A percentile compares a stretch with the other conserved stretches of the same genome.
Evolutionary conservation across 345 rosid species (phyloP).

Genomic region (Psidium friedrichsthalianum): DNA sequence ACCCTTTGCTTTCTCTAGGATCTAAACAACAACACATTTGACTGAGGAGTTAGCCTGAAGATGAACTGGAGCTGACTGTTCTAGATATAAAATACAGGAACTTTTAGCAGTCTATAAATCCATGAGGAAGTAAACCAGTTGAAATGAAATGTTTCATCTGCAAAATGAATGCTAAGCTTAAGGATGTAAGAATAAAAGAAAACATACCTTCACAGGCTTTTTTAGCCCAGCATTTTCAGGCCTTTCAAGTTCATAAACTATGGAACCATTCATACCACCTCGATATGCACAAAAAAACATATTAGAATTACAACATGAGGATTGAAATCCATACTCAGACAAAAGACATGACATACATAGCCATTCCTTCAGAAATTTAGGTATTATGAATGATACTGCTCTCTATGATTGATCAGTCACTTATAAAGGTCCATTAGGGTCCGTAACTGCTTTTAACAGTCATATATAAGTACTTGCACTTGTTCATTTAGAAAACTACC

Average conservation of each 20-base stretch:
- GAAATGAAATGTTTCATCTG: neutral
- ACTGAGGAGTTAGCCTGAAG: slow-evolving; percentile 19
- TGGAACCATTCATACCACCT: slow-evolving; percentile 97
- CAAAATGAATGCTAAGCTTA: neutral
- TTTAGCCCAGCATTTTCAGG: slow-evolving; percentile 87
- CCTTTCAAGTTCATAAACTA: slow-evolving; percentile 74
- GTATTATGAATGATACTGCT: neutral
- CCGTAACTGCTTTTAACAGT: neutral
- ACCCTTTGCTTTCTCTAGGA: slow-evolving; percentile 71
- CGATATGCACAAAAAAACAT: neutral
- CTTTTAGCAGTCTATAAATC: neutral
- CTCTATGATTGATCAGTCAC: neutral
- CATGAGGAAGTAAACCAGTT: neutral
- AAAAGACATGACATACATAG: neutral
- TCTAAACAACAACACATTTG: slow-evolving; percentile 37
- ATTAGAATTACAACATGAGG: neutral
- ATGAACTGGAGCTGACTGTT: neutral
- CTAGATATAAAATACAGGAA: neutral
- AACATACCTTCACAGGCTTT: slow-evolving; percentile 59
- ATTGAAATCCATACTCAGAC: neutral
- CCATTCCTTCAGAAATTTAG: neutral
- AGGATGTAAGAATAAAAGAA: neutral
- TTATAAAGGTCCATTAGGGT: neutral
- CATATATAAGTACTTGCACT: neutral
- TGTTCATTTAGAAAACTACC: neutral